These are phyloP conservation scores for Clonostachys byssicola DNA, from an alignment of 2,329 filamentous ascomycete species.

Conservation along the genomic window DNA sequence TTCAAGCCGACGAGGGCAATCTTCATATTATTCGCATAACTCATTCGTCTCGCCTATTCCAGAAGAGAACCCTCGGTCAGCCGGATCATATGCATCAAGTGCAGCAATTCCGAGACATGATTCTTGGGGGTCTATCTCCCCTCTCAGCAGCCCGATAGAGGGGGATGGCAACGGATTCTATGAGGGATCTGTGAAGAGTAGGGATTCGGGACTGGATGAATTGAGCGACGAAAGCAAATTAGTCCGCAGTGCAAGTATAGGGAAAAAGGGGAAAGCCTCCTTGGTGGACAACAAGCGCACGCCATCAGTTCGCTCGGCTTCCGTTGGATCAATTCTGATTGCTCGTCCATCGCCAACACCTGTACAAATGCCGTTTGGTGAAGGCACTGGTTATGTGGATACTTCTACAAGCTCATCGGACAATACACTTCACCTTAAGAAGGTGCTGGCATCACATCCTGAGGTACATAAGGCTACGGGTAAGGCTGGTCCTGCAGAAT, in stretches of 20 bases:
- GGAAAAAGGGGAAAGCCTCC: slow-evolving; percentile 54
- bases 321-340: background rate
- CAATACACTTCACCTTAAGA: background rate
- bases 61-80: slow-evolving; percentile 60
- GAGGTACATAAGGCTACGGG: too few relatives aligned
- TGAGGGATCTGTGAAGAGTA: slow-evolving; percentile 44
- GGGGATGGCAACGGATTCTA: slow-evolving; percentile 36
- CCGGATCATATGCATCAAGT: slow-evolving; percentile 67
- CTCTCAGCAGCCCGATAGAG: slow-evolving; percentile 33
- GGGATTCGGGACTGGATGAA: slow-evolving; percentile 35
- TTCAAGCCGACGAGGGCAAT: slow-evolving; percentile 54
- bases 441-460: too few relatives aligned
- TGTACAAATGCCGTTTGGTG: slow-evolving; percentile 30
- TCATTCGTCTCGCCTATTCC: slow-evolving; percentile 73
- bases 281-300: slow-evolving; percentile 36
- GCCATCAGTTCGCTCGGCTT: slow-evolving; percentile 2
- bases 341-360: slow-evolving; percentile 25
- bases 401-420: slow-evolving; percentile 38
- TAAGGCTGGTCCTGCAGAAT: background rate
- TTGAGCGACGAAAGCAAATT: slow-evolving; percentile 52
- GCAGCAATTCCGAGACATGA: slow-evolving; percentile 68
- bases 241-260: slow-evolving; percentile 58
- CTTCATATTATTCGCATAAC: slow-evolving; percentile 60
- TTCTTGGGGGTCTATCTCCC: slow-evolving; percentile 38
- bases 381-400: slow-evolving; percentile 42